These are phyloP conservation scores for Ganoderma multipileum DNA, from an alignment of 1,284 basidiomycete species.

Conservation along the genomic window DNA sequence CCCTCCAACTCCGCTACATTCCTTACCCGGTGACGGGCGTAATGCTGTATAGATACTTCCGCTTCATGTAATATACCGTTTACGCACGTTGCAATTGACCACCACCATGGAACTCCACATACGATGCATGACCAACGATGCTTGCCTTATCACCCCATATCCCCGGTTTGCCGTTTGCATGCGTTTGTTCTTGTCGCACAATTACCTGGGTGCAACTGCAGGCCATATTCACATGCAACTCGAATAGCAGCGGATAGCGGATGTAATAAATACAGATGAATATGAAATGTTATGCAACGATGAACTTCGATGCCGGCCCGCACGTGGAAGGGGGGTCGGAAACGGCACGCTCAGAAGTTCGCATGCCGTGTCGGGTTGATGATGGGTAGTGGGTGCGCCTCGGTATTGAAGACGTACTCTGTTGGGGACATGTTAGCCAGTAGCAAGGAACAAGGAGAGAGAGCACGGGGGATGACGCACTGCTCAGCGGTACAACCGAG, in stretches of 20 bases:
- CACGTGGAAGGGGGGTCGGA: not conserved
- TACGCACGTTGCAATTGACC: not conserved
- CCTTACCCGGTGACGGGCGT: not conserved
- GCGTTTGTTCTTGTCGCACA: not conserved
- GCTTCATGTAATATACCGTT: constrained; percentile 1
- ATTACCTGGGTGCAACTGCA: not conserved
- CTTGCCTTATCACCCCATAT: not conserved
- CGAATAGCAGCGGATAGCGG: constrained; percentile 21
- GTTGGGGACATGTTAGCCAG: not conserved
- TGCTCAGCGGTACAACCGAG: constrained; percentile 72
- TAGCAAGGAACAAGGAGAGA: not conserved
- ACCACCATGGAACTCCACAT: not conserved
- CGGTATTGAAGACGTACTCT: constrained; percentile 97
- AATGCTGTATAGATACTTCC: not conserved
- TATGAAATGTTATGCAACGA: not conserved
- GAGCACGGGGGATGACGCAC: constrained; percentile 51
- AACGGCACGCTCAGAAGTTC: constrained; percentile 45
- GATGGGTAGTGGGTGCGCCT: constrained; percentile 78
- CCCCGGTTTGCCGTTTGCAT: not conserved
- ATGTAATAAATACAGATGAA: constrained; percentile 12
- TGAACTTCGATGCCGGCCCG: not conserved
- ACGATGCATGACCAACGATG: not conserved
- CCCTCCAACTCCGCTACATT: constrained; percentile 1
- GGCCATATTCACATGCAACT: not conserved
- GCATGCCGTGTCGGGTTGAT: constrained; percentile 61